Evolutionary conservation across 2,329 filamentous ascomycete species (phyloP).

Genomic region (Madurella mycetomatis): DNA sequence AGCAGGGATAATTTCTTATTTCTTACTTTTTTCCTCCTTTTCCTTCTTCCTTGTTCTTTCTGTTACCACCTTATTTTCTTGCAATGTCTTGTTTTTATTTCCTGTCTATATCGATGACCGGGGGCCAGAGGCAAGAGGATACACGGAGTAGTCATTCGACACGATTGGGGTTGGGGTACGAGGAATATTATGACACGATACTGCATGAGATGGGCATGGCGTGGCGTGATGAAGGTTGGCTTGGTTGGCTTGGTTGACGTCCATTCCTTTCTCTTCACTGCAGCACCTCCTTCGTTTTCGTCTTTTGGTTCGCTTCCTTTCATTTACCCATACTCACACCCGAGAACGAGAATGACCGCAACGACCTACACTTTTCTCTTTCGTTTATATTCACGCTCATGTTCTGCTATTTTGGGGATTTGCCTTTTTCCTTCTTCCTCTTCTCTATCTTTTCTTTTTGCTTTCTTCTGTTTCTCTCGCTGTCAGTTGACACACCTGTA

Average conservation of each 20-base stretch:
- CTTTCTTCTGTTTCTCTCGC: too few species aligned
- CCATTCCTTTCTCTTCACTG: neutral
- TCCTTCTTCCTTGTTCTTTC: neutral
- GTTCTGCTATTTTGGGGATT: neutral
- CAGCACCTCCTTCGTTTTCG: neutral
- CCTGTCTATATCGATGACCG: neutral
- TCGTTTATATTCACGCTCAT: neutral
- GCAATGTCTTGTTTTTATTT: slow-evolving; percentile 1
- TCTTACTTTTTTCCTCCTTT: neutral
- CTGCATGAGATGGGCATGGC: neutral
- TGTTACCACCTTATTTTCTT: neutral
- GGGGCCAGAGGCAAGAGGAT: too few species aligned
- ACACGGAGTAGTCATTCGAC: too few species aligned
- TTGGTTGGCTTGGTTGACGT: slow-evolving; percentile 1
- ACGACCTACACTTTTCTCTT: neutral
- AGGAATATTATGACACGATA: neutral
- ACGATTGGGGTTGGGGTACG: too few species aligned
- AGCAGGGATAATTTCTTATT: neutral
- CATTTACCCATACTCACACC: too few species aligned
- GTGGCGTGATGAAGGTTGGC: too few species aligned
- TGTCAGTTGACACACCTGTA: neutral
- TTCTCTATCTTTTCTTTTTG: too few species aligned
- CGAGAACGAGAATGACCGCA: too few species aligned
- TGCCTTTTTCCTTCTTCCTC: neutral
- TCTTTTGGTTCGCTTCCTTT: neutral